phyloP scores from a whole-genome alignment of 139 green algal species.

The Volvox reticuliferus region DNA sequence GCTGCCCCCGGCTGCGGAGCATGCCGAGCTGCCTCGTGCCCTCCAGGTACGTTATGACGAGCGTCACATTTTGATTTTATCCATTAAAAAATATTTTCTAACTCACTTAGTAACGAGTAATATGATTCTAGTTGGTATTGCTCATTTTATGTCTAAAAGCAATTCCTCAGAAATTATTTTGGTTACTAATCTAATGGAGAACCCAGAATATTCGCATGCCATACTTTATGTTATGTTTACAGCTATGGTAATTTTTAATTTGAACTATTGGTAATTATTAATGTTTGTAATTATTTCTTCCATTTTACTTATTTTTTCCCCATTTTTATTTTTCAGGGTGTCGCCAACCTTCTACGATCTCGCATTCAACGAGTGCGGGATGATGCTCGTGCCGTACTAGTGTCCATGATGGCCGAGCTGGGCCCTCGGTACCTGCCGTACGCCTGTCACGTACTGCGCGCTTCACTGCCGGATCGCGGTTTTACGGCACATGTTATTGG shows the following conservation, averaged over 20 bases:
- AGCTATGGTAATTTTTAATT: no score
- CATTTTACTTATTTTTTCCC: neutral
- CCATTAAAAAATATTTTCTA: no score
- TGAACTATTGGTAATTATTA: no score
- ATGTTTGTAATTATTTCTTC: no score
- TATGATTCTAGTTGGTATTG: no score
- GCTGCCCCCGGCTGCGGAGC: constrained; percentile 76
- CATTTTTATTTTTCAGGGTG: constrained; percentile 52
- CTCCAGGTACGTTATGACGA: constrained; percentile 54
- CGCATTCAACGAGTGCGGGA: constrained; percentile 84
- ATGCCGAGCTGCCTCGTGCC: constrained; percentile 73
- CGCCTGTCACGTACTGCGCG: constrained; percentile 56
- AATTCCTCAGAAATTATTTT: no score
- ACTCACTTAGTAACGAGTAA: no score
- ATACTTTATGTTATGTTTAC: no score
- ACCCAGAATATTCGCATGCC: no score
- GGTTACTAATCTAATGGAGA: no score
- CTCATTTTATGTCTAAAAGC: no score
- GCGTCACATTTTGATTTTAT: no score
- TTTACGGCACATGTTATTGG: constrained; percentile 91
- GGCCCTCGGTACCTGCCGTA: constrained; percentile 82
- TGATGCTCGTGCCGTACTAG: constrained; percentile 81
- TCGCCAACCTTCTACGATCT: constrained; percentile 77
- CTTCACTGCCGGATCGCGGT: constrained; percentile 73
- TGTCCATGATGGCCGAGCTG: constrained; percentile 76